These are phyloP conservation scores for Stephanodiscus triporus DNA, from an alignment of 108 stramenopile genomes.

Conservation along the genomic window DNA sequence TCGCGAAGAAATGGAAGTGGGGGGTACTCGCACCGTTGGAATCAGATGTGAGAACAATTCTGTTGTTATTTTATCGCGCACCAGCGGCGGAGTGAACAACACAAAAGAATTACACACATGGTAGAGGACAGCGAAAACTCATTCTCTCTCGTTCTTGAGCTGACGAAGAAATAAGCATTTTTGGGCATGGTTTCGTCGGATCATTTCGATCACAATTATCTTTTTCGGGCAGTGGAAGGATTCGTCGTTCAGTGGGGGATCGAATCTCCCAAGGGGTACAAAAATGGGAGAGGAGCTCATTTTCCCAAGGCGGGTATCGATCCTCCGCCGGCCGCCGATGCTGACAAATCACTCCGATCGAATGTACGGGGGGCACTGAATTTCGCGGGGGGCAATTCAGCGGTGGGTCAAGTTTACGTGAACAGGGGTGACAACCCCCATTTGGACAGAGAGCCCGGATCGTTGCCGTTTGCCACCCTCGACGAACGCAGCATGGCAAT, in stretches of 20 bases:
- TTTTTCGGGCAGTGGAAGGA: slow-evolving; percentile 41
- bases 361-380: slow-evolving; percentile 46
- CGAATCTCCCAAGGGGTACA: slow-evolving; percentile 15
- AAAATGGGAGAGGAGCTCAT: not conserved
- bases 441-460: slow-evolving; percentile 43
- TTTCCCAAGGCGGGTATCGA: slow-evolving; percentile 38
- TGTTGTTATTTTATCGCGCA: too few species aligned
- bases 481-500: slow-evolving; percentile 38
- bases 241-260: slow-evolving; percentile 52
- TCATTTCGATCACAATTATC: slow-evolving; percentile 42
- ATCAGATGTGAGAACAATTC: too few species aligned
- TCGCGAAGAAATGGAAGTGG: too few species aligned
- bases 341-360: slow-evolving; percentile 2
- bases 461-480: slow-evolving; percentile 43
- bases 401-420: slow-evolving; percentile 40
- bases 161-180: too few species aligned
- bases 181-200: slow-evolving; percentile 26
- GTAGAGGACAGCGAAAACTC: too few species aligned
- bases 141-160: too few species aligned
- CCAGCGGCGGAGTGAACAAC: too few species aligned
- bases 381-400: slow-evolving; percentile 46
- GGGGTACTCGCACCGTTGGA: too few species aligned
- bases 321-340: slow-evolving; percentile 18
- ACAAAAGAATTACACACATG: too few species aligned
- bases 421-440: slow-evolving; percentile 29